Base-by-base conservation (phyloP, 129 eudicot species). In the Chrysanthemum lavandulifolium region DNA sequence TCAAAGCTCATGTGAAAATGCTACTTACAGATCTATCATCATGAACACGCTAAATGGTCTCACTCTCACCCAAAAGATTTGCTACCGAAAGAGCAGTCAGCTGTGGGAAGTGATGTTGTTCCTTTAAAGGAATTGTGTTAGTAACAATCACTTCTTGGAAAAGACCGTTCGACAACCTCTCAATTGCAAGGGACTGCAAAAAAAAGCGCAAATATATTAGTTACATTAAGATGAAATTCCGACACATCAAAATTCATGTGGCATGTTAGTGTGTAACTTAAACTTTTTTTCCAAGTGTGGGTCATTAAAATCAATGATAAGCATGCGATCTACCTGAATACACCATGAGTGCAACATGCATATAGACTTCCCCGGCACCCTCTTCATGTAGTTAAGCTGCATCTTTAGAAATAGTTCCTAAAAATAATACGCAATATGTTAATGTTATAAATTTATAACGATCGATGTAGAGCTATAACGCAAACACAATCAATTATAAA, bases 331-430 rank as follows among this genome's bases (percentile, higher is more conserved):
- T 68, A 85, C 96, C 96, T 84, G 58, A 90, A 90, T 67, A 90
- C 96, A 67, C 90, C 95, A 72, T 91, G 97, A 10, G 95, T 91
- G 81, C 91, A 45, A 77, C 97, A 91, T 0, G 97, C 97, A 84
- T 85, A 87, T n/a, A n/a, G 65, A 91, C 97, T 86, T 91, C 95
- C 76, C 81, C 81, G 59, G 97, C 97, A 36, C 97, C 95, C 82
- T 76, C 95, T n/a, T 48, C 95, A 72, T 91, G 97, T 19, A 10
- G 92, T 23, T 0, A 1, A 23, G 21, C 21, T 8, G 97, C 97
- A 48, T 95, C 97, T 78, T 91, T 86, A 12, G 91, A 54, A 19
- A 31, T 31, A 4, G 36, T 31, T 31, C 36, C 36, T 31, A 4
- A 31, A 31, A 31, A 31, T 31, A 31, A 31, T 31, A 4, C 6